These are phyloP conservation scores for Dimargaris xerosporica DNA, from an alignment of 192 early-diverging fungal species.

Conservation along the genomic window DNA sequence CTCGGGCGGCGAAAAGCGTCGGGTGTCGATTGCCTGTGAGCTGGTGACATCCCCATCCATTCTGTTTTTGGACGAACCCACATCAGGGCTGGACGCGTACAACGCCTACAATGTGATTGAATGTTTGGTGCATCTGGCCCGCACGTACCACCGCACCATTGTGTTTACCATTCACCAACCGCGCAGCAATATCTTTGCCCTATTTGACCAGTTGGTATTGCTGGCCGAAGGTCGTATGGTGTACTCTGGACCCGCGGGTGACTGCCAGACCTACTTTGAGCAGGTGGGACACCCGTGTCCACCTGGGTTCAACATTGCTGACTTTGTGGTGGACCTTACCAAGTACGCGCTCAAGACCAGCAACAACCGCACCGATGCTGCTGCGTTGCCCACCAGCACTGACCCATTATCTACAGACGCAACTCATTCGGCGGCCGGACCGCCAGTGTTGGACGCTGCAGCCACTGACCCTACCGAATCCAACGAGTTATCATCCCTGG, in stretches of 20 bases:
- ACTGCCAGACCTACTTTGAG: constrained; percentile 54
- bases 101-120: constrained; percentile 94
- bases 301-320: constrained; percentile 79
- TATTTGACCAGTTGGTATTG: constrained; percentile 82
- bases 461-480: background rate
- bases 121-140: constrained; percentile 60
- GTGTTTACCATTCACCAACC: constrained; percentile 94
- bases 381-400: background rate
- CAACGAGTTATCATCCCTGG: background rate
- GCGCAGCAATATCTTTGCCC: constrained; percentile 72
- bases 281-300: constrained; percentile 69
- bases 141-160: constrained; percentile 61
- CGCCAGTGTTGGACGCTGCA: background rate
- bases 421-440: background rate
- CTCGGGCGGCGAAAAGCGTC: constrained; percentile 82
- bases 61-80: constrained; percentile 77
- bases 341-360: background rate
- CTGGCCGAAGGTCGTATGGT: constrained; percentile 67
- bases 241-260: constrained; percentile 59
- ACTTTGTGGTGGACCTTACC: constrained; percentile 42
- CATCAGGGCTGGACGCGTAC: constrained; percentile 74
- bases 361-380: no score
- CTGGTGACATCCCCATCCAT: constrained; percentile 85
- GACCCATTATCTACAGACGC: background rate
- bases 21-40: constrained; percentile 87